Conservation (phyloP, 2,329 filamentous ascomycete genomes). For the Orbilia ellipsospora region DNA sequence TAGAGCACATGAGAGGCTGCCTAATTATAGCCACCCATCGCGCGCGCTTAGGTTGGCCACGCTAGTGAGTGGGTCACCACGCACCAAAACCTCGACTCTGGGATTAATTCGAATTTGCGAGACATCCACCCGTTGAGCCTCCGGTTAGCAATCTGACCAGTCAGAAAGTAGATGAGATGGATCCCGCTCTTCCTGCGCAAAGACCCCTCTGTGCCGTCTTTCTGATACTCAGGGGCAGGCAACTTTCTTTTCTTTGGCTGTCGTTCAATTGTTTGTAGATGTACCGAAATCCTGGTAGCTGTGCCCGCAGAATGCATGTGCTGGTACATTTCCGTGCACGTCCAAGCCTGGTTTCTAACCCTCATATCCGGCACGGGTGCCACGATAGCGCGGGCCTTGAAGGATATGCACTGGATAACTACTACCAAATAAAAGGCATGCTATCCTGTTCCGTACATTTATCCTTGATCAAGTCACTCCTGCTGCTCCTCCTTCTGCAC, state of each 20-base stretch:
- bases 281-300: not conserved
- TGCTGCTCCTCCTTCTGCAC: slow-evolving; percentile 18
- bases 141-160: slow-evolving; percentile 27
- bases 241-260: slow-evolving; percentile 22
- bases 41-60: slow-evolving; percentile 53
- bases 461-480: slow-evolving; percentile 4
- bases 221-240: slow-evolving; percentile 54
- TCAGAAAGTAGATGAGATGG: slow-evolving; percentile 16
- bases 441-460: slow-evolving; percentile 25
- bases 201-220: slow-evolving; percentile 52
- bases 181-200: slow-evolving; percentile 43
- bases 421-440: slow-evolving; percentile 45
- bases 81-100: slow-evolving; percentile 37
- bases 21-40: slow-evolving; percentile 54
- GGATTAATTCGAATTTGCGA: slow-evolving; percentile 13
- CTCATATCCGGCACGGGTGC: slow-evolving; percentile 38
- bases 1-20: slow-evolving; percentile 44
- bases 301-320: slow-evolving; percentile 16
- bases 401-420: slow-evolving; percentile 4
- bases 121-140: slow-evolving; percentile 46
- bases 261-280: not conserved
- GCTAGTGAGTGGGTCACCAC: slow-evolving; percentile 29
- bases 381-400: slow-evolving; percentile 28
- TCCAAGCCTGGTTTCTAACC: slow-evolving; percentile 6
- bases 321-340: slow-evolving; percentile 27